Conservation (phyloP, 2,329 filamentous ascomycete genomes). For the Aureobasidium sp. region DNA sequence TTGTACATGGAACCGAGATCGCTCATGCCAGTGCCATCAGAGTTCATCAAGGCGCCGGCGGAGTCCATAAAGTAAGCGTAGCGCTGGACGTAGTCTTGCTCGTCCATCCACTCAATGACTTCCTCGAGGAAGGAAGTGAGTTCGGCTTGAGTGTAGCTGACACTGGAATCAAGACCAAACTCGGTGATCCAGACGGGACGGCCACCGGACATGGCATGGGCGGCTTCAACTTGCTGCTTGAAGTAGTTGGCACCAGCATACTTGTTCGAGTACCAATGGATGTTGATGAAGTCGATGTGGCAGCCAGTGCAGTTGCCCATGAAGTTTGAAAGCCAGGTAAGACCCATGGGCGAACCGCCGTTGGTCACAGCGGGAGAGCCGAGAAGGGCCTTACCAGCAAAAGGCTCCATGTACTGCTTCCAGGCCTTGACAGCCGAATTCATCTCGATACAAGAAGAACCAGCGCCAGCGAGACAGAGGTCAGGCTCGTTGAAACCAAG, state of each 20-base stretch:
- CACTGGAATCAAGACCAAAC: conserved; percentile 45
- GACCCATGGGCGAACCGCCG: conserved; percentile 41
- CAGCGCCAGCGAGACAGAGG: conserved; percentile 32
- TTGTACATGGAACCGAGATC: conserved; percentile 21
- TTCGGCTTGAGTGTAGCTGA: conserved; percentile 31
- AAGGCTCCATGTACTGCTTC: conserved; percentile 48
- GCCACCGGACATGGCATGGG: conserved; percentile 15
- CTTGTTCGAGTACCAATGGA: conserved; percentile 51
- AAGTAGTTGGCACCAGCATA: conserved; percentile 26
- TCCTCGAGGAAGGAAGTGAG: conserved; percentile 40
- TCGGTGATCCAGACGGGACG: conserved; percentile 45
- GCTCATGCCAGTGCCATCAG: conserved; percentile 19
- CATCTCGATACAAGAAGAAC: conserved; percentile 50
- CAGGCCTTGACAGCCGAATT: conserved; percentile 44
- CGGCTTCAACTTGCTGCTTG: conserved; percentile 39
- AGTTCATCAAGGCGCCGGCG: conserved; percentile 24
- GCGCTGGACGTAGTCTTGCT: conserved; percentile 30
- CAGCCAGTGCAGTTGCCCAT: conserved; percentile 47
- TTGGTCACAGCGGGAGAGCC: conserved; percentile 55
- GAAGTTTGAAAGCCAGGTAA: conserved; percentile 48
- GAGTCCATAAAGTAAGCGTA: conserved; percentile 31
- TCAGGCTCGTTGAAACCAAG: conserved; percentile 67
- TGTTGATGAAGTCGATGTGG: conserved; percentile 51
- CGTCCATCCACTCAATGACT: conserved; percentile 37
- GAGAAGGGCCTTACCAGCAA: conserved; percentile 42